Conservation (phyloP, 2,329 filamentous ascomycete species). For the Xylariaceae sp. region DNA sequence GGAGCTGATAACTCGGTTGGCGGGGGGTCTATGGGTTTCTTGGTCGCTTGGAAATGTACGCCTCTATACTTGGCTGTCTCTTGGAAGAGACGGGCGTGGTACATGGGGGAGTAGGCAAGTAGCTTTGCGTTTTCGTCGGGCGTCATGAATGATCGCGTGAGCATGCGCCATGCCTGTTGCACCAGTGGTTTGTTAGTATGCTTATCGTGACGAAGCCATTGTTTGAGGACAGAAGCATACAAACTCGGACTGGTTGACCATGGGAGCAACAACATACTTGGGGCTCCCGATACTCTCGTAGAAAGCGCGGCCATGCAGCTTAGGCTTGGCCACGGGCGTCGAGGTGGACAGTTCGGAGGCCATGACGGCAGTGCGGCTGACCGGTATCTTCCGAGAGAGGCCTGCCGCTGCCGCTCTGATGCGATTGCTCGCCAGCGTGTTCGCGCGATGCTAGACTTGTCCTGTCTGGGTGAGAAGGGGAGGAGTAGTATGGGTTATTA, state of each 20-base stretch:
- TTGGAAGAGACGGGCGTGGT: conserved; percentile 84
- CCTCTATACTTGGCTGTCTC: conserved; percentile 73
- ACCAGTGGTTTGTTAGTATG: conserved; percentile 7
- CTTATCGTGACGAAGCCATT: background rate
- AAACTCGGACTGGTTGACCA: conserved; percentile 99
- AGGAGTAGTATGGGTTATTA: background rate
- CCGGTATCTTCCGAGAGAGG: conserved; percentile 16
- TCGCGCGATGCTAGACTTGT: conserved; percentile 8
- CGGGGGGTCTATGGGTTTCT: conserved; percentile 21
- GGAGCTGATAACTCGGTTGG: conserved; percentile 1
- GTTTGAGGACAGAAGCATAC: conserved; percentile 49
- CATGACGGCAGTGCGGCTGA: conserved; percentile 17
- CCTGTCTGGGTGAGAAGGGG: background rate
- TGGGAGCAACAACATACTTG: conserved; percentile 86
- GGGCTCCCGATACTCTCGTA: conserved; percentile 94
- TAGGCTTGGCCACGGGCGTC: conserved; percentile 36
- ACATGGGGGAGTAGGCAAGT: conserved; percentile 92
- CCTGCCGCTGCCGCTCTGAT: conserved; percentile 15
- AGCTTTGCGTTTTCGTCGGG: conserved; percentile 60
- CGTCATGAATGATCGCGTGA: conserved; percentile 87
- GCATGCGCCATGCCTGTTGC: conserved; percentile 85
- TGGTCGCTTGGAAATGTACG: conserved; percentile 72
- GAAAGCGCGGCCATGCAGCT: conserved; percentile 81
- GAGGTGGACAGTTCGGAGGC: conserved; percentile 12
- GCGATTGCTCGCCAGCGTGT: background rate